These are phyloP conservation scores for Porphyridium purpureum DNA, from an alignment of 23 red algal genomes.

Conservation along the genomic window DNA sequence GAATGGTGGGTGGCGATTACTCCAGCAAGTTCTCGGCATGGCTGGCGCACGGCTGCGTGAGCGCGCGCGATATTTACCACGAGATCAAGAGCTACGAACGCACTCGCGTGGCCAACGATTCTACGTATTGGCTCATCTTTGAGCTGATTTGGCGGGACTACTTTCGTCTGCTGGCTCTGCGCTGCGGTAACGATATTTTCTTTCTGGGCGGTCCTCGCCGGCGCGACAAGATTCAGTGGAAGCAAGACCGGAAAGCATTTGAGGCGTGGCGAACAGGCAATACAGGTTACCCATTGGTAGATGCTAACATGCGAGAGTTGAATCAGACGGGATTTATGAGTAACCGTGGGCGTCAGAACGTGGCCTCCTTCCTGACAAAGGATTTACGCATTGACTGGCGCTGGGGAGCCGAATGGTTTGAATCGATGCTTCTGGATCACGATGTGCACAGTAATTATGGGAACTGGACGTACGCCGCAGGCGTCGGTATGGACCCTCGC, in stretches of 20 bases:
- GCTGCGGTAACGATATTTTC: constrained; percentile 5
- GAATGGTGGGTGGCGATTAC: constrained; percentile 17
- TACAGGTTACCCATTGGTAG: constrained; percentile 75
- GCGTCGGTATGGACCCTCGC: constrained; percentile 72
- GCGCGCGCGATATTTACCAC: constrained; percentile 59
- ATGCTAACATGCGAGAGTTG: constrained; percentile 83
- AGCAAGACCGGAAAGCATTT: too few relatives aligned
- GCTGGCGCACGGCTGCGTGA: constrained; percentile 54
- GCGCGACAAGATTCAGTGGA: constrained; percentile 1
- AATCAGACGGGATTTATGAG: constrained; percentile 61
- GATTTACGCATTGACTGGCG: constrained; percentile 80
- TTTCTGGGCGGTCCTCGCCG: not conserved
- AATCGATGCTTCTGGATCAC: constrained; percentile 65
- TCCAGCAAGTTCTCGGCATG: constrained; percentile 79
- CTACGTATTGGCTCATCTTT: constrained; percentile 89
- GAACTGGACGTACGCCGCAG: constrained; percentile 88
- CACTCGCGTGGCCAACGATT: constrained; percentile 23
- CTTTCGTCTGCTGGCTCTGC: constrained; percentile 56
- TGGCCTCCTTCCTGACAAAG: constrained; percentile 75
- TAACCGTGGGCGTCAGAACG: constrained; percentile 88
- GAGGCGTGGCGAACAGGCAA: constrained; percentile 41
- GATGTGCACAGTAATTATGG: constrained; percentile 66
- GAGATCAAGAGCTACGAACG: constrained; percentile 44
- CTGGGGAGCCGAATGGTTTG: constrained; percentile 78
- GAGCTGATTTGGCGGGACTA: constrained; percentile 74